Evolutionary conservation across 495 filamentous ascomycete genomes (phyloP).

Genomic region (Xanthoparmelia taractica): DNA sequence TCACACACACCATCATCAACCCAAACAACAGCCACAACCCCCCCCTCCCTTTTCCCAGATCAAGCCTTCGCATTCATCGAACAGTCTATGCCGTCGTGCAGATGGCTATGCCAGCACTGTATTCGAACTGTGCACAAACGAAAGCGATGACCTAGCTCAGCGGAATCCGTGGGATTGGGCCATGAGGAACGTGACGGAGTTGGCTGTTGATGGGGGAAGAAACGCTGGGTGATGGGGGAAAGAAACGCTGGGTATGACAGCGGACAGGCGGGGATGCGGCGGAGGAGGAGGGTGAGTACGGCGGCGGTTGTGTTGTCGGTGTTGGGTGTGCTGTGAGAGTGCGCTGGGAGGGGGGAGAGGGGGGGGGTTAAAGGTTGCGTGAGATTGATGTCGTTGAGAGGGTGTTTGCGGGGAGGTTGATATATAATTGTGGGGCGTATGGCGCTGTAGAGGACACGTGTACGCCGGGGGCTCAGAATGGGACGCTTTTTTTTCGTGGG

Average conservation of each 20-base stretch:
- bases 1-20: background rate
- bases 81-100: background rate
- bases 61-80: background rate
- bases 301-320: background rate
- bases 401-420: background rate
- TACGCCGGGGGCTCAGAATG: too few relatives aligned
- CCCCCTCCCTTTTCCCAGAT: too few relatives aligned
- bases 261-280: too few relatives aligned
- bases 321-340: background rate
- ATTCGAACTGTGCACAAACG: background rate
- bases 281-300: too few relatives aligned
- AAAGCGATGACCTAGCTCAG: background rate
- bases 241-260: background rate
- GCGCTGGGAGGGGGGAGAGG: too few relatives aligned
- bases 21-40: background rate
- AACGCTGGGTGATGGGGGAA: too few relatives aligned
- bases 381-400: background rate
- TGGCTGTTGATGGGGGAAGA: background rate
- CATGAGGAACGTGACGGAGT: background rate
- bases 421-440: background rate
- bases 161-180: background rate
- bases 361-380: background rate
- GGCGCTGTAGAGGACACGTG: background rate
- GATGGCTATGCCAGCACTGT: background rate
- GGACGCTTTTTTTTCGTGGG: too few relatives aligned